Conservation (phyloP, 192 early-diverging fungal genomes). For the Paraglomus occultum region DNA sequence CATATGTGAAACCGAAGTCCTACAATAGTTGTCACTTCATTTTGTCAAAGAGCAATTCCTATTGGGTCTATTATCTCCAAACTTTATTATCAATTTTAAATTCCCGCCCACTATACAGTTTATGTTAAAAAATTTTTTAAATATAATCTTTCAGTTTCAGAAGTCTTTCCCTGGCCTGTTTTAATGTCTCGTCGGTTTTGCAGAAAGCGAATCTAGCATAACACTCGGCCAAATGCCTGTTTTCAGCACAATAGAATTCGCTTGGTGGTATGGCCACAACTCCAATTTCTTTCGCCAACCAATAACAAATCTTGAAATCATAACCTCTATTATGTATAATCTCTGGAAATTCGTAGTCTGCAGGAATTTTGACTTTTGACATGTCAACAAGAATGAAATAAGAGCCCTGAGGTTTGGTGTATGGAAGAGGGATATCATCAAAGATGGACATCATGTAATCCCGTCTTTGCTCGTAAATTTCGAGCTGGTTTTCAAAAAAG, state of each 20-base stretch:
- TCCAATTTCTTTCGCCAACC: conserved; percentile 83
- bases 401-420: conserved; percentile 85
- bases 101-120: too few species aligned
- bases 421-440: conserved; percentile 65
- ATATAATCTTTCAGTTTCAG: conserved; percentile 58
- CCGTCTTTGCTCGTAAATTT: conserved; percentile 68
- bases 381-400: conserved; percentile 94
- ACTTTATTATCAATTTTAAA: too few species aligned
- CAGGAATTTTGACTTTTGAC: conserved; percentile 59
- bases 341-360: conserved; percentile 56
- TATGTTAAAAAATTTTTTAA: conserved; percentile 21
- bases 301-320: conserved; percentile 80
- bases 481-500: conserved; percentile 71
- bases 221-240: conserved; percentile 63
- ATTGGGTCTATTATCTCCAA: too few species aligned
- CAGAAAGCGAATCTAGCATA: conserved; percentile 91
- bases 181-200: conserved; percentile 82
- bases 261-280: conserved; percentile 90
- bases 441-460: conserved; percentile 69
- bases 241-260: conserved; percentile 79
- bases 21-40: too few species aligned
- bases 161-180: conserved; percentile 68
- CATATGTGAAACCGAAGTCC: too few species aligned
- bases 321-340: conserved; percentile 58
- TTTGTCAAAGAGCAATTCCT: too few species aligned